Percentiles rank a stretch among this genome's conserved stretches.
Evolutionary conservation across 2,329 filamentous ascomycete genomes (phyloP).

Genomic region (Colletotrichum australisinense): DNA sequence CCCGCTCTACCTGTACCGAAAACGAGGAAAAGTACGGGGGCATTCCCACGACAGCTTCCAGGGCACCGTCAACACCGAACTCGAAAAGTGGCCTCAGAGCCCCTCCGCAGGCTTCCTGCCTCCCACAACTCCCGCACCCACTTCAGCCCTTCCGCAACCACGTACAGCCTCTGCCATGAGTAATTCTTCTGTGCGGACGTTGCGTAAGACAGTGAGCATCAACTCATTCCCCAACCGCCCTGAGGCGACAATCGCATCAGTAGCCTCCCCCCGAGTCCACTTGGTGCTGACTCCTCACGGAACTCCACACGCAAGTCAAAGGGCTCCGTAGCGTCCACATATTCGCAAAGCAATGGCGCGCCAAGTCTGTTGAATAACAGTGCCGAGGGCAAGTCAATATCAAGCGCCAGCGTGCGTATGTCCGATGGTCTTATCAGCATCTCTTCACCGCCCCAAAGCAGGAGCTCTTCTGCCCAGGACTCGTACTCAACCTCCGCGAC

Average conservation of each 20-base stretch:
- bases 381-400: conserved; percentile 80
- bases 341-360: conserved; percentile 58
- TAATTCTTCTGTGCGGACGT: conserved; percentile 69
- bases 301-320: conserved; percentile 62
- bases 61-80: conserved; percentile 58
- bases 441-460: conserved; percentile 86
- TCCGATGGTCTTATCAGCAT: conserved; percentile 82
- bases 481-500: conserved; percentile 93
- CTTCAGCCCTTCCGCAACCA: conserved; percentile 65
- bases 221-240: conserved; percentile 91
- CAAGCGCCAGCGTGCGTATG: conserved; percentile 70
- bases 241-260: conserved; percentile 69
- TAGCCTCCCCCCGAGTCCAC: conserved; percentile 72
- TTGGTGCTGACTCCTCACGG: conserved; percentile 63
- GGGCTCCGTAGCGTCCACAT: conserved; percentile 65
- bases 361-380: conserved; percentile 84
- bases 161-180: conserved; percentile 67
- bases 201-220: conserved; percentile 92
- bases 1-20: conserved; percentile 81
- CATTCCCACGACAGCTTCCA: conserved; percentile 56
- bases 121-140: conserved; percentile 61
- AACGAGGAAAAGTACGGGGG: conserved; percentile 74
- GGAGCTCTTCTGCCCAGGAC: conserved; percentile 91
- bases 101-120: conserved; percentile 67
- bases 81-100: conserved; percentile 69